Base-by-base conservation (phyloP, 495 filamentous ascomycete genomes). In the Neohortaea acidophila region DNA sequence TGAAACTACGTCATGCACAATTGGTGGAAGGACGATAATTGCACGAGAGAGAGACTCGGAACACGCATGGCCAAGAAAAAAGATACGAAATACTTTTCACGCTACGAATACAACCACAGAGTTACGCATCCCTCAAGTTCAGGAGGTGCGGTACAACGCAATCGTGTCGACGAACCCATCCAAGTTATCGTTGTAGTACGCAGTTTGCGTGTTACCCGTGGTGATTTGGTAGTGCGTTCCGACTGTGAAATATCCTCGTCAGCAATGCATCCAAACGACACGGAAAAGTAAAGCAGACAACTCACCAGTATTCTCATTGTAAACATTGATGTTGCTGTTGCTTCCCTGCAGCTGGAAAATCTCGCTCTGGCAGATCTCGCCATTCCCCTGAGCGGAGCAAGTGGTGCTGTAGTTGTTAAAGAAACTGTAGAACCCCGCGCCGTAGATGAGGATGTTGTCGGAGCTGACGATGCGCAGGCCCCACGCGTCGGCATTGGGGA, bases 401-500 rank as follows among this genome's bases (percentile, higher is more conserved):
- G 52, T 37, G 9, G 41, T 49, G 33, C 31, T 41, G 42, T 59
- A 57, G 39, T 59, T 57, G 38, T 53, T 43, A 42, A 59, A 57
- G 50, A 59, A 59, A 14, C 41, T 47, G 44, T 53, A 59, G 8
- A 55, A 38, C 14, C 56, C 56, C 2, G 43, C 48, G 27, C 56
- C 56, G 37, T 59, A 84, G 21, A 83, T 58, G 26, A 67, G 48
- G 11, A 85, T 62, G 40, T 71, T 61, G 1, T 57, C 53, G 12
- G 67, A 73, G 55, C 72, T 57, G 25, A 78, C 45, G 22, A 85
- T 63, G 4, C 78, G 69, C 10, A 85, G 61, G 15, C 73, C 79
- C 61, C 77, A 81, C 0, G 76, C 64, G 32, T 73, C 64, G 5
- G 52, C 49, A 17, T 39, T 21, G 14, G 44, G 45, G 15, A 47